Base-by-base conservation (phyloP, 2,329 filamentous ascomycete genomes). In the Aspergillus ochraceus region DNA sequence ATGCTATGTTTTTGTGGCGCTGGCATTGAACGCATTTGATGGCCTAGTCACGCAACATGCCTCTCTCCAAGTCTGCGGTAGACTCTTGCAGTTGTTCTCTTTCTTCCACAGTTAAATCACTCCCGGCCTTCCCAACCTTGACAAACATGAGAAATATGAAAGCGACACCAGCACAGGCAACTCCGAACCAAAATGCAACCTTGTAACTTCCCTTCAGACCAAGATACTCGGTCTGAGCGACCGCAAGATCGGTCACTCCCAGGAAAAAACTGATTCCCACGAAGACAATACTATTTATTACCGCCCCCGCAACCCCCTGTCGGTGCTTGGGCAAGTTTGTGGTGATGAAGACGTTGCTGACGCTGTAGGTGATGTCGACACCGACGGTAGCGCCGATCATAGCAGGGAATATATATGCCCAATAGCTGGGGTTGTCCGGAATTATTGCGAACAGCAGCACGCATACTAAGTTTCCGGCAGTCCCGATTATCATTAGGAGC, bases 131-230 rank as follows among this genome's bases (percentile, higher is more conserved):
- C 6, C 36, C 36, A 8, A n/a, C 36, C 17, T 42, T 42, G 36
- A 42, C 36, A 17, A 42, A 42, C 36, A 42, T 42, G 14, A 42
- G 36, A 6, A 42, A 42, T 1, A 42, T n/a, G 17, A 42, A 42
- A 6, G 36, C 36, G 6, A 42, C 36, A 14, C 36, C 36, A 42
- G 36, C 36, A n/a, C 36, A 42, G 14, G 55, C 59, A 39, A 60
- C 59, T 2, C 59, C 59, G 54, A 60, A 58, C 59, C 59, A 60
- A 52, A 60, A 60, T 14, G 55, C 59, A 20, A 52, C 59, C 14
- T 60, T 60, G n/a, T 60, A 60, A n/a, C 59, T 60, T 19, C 55
- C 24, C 14, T 51, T 42, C 36, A 24, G 8, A 1, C 59, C 55
- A 1, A 60, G 19, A 22, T 53, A n/a, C 22, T 30, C 19, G 12